Evolutionary conservation across 306 rosid genomes (phyloP).

Genomic region (Malus orientalis): DNA sequence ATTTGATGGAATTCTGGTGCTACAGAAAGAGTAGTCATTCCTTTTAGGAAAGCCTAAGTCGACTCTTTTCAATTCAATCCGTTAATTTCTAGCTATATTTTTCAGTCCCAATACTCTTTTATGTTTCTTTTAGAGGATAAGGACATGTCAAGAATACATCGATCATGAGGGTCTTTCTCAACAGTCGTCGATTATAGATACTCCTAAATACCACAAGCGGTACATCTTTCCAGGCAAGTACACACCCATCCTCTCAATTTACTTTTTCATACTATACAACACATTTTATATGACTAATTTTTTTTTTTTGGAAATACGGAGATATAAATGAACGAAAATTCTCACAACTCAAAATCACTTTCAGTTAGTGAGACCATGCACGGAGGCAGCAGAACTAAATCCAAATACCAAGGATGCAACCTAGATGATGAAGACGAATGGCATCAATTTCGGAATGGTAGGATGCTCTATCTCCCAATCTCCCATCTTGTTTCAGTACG

Average conservation of each 20-base stretch:
- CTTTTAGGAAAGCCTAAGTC: neutral
- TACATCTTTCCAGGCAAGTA: conserved; percentile 80
- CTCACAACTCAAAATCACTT: conserved; percentile 18
- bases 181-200: conserved; percentile 68
- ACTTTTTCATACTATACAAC: neutral
- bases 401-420: conserved; percentile 67
- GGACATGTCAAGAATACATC: conserved; percentile 71
- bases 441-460: conserved; percentile 84
- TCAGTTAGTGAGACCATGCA: conserved; percentile 86
- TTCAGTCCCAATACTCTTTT: conserved; percentile 6
- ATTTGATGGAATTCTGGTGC: neutral
- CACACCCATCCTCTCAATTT: neutral
- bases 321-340: neutral
- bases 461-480: conserved; percentile 5
- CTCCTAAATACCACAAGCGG: conserved; percentile 85
- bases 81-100: neutral
- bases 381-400: conserved; percentile 48
- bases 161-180: conserved; percentile 79
- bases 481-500: neutral
- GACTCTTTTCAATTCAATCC: neutral
- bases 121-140: conserved; percentile 53
- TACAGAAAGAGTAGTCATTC: neutral
- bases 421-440: conserved; percentile 83
- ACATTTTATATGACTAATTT: neutral
- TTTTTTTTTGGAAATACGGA: conserved; percentile 2